Conservation (phyloP, 441 rosid species). For the Eutrema salsugineum region DNA sequence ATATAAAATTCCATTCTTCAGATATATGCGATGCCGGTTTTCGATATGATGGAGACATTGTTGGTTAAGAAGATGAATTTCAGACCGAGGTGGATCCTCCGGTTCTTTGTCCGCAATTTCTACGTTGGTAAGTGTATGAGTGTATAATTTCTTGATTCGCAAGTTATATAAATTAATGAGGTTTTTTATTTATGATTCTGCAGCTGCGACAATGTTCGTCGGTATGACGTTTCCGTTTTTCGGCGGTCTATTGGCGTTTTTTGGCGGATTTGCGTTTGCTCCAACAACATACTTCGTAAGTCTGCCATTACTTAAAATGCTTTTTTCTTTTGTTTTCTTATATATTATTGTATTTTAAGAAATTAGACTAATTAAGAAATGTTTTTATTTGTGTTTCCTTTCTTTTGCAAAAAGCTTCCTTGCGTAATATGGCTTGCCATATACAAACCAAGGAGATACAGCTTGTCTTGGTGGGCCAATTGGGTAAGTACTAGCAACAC, state of each 20-base stretch:
- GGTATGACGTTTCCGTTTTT: slow-evolving; percentile 78
- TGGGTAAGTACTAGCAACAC: slow-evolving; percentile 47
- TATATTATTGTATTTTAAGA: background rate
- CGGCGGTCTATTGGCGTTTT: slow-evolving; percentile 61
- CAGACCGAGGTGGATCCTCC: slow-evolving; percentile 13
- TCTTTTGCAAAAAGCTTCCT: slow-evolving; percentile 51
- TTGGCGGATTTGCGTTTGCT: slow-evolving; percentile 85
- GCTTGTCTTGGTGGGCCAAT: slow-evolving; percentile 79
- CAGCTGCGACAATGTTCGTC: slow-evolving; percentile 67
- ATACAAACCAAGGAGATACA: slow-evolving; percentile 53
- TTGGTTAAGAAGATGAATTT: slow-evolving; percentile 22
- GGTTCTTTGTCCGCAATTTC: slow-evolving; percentile 24
- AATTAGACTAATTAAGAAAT: background rate
- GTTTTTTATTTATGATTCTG: background rate
- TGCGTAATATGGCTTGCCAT: slow-evolving; percentile 81
- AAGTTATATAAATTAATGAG: background rate
- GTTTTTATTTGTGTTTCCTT: background rate
- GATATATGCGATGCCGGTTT: slow-evolving; percentile 30
- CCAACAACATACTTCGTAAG: slow-evolving; percentile 87
- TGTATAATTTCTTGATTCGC: background rate
- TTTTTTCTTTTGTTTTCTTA: background rate
- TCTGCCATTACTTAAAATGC: background rate
- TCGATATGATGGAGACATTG: slow-evolving; percentile 26
- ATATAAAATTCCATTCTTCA: background rate
- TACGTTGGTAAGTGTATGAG: slow-evolving; percentile 11